These are phyloP conservation scores for California macrophylla DNA, from an alignment of 441 rosid species.

Conservation along the genomic window DNA sequence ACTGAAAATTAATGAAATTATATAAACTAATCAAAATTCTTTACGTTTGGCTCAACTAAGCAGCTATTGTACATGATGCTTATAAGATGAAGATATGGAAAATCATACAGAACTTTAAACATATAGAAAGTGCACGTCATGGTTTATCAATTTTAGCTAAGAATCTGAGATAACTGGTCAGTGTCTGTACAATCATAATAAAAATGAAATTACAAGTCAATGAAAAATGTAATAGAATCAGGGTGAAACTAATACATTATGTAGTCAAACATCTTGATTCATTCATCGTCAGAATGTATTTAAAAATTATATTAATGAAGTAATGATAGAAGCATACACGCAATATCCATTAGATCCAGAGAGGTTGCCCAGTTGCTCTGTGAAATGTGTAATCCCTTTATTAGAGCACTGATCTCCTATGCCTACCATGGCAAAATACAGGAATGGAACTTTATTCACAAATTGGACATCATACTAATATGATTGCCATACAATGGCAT, in stretches of 20 bases:
- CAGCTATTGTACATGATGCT: neutral
- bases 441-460: neutral
- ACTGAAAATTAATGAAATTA: neutral
- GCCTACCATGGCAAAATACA: slow-evolving; percentile 33
- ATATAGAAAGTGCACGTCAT: neutral
- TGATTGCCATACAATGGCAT: neutral
- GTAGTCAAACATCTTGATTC: neutral
- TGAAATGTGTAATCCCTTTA: slow-evolving; percentile 47
- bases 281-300: neutral
- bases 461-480: neutral
- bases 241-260: neutral
- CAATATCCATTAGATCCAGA: slow-evolving; percentile 74
- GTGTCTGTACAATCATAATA: neutral
- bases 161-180: neutral
- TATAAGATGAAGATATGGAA: neutral
- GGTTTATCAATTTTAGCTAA: neutral
- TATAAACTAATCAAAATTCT: neutral
- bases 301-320: neutral
- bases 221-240: neutral
- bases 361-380: slow-evolving; percentile 36
- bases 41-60: neutral
- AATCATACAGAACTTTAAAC: neutral
- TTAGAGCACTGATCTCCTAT: slow-evolving; percentile 67
- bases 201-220: neutral
- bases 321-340: slow-evolving; percentile 37